Conservation (phyloP, 1,139 yeast species). For the Saccharomyces hybrid region DNA sequence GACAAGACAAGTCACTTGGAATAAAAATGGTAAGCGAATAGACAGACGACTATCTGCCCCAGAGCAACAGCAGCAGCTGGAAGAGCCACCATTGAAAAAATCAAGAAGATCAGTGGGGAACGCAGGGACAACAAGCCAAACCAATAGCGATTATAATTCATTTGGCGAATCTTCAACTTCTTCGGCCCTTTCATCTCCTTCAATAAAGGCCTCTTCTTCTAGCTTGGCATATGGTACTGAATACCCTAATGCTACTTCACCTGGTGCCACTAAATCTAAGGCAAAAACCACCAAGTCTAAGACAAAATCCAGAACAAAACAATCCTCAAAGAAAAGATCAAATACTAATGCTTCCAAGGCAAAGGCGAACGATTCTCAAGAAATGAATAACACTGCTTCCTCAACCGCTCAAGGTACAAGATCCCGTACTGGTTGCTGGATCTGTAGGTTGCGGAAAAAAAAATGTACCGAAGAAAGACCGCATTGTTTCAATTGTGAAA, state of each 20-base stretch:
- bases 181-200: not conserved
- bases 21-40: constrained; percentile 30
- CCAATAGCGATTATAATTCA: not conserved
- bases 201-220: not conserved
- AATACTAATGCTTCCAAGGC: constrained; percentile 3
- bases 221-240: not conserved
- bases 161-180: not conserved
- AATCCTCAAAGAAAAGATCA: constrained; percentile 2
- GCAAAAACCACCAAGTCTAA: constrained; percentile 1
- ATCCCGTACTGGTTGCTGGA: constrained; percentile 62
- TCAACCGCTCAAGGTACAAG: constrained; percentile 30
- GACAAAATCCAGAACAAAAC: constrained; percentile 1
- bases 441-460: constrained; percentile 58
- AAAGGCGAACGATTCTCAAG: constrained; percentile 5
- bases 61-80: constrained; percentile 5
- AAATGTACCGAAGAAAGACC: constrained; percentile 60
- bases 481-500: constrained; percentile 44
- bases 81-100: constrained; percentile 1
- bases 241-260: not conserved
- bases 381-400: constrained; percentile 12
- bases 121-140: not conserved
- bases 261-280: not conserved
- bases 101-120: not conserved
- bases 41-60: constrained; percentile 18
- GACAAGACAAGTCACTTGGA: constrained; percentile 27